phyloP scores from a whole-genome alignment of 1,139 yeast species.

The Pichiaceae sp. region DNA sequence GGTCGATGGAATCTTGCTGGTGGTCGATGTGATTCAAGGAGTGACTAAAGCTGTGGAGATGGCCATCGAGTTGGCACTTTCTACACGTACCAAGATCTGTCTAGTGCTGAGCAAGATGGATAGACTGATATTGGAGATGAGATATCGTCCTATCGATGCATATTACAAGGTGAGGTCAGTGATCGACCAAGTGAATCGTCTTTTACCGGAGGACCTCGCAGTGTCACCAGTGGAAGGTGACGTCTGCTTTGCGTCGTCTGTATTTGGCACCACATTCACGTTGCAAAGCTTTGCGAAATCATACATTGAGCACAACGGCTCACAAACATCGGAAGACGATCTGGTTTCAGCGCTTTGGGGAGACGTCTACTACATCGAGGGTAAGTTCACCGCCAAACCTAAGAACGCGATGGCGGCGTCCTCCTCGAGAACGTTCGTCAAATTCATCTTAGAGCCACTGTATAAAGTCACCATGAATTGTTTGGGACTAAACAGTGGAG shows the following conservation, averaged over 20 bases:
- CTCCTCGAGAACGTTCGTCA: constrained; percentile 48
- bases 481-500: constrained; percentile 43
- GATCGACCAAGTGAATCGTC: constrained; percentile 53
- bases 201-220: constrained; percentile 27
- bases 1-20: constrained; percentile 60
- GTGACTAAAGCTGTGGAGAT: constrained; percentile 44
- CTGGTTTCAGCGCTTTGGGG: constrained; percentile 72
- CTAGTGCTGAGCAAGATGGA: constrained; percentile 80
- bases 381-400: constrained; percentile 37
- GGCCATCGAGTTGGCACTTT: constrained; percentile 41
- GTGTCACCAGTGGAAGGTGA: constrained; percentile 55
- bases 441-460: constrained; percentile 68
- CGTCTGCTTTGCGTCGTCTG: constrained; percentile 67
- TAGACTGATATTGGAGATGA: constrained; percentile 66
- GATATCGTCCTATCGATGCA: constrained; percentile 67
- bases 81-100: constrained; percentile 40
- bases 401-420: constrained; percentile 19
- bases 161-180: constrained; percentile 56
- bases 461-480: constrained; percentile 66
- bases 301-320: constrained; percentile 25
- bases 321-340: constrained; percentile 26
- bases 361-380: constrained; percentile 45
- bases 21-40: constrained; percentile 86
- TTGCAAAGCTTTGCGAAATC: constrained; percentile 54
- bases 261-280: constrained; percentile 56